These are phyloP conservation scores for Taphrina confusa DNA, from an alignment of 1,139 yeast species.

Conservation along the genomic window DNA sequence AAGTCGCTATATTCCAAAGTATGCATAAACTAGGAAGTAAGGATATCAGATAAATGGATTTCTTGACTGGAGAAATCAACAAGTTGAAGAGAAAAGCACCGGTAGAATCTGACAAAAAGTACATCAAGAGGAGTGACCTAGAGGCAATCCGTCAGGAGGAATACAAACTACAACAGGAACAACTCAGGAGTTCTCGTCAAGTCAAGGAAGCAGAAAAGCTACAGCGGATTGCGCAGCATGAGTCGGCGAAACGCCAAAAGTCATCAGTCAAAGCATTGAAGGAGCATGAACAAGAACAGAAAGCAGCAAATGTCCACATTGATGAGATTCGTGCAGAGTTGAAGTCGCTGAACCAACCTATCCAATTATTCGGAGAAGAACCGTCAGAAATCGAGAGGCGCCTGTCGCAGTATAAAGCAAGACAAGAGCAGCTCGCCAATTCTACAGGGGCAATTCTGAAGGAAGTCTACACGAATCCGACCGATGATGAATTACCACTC, in stretches of 20 bases:
- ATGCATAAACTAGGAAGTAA: too few species aligned
- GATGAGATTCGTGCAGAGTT: constrained; percentile 52
- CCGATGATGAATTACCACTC: constrained; percentile 7
- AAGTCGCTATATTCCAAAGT: too few species aligned
- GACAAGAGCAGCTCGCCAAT: constrained; percentile 14
- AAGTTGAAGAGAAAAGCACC: constrained; percentile 28
- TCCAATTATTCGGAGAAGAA: constrained; percentile 55
- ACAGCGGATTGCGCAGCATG: constrained; percentile 38
- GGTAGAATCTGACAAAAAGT: constrained; percentile 36
- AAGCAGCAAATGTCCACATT: neutral
- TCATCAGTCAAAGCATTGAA: constrained; percentile 22
- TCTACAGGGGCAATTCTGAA: constrained; percentile 3
- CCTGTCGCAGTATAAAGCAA: constrained; percentile 37
- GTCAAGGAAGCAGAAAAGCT: constrained; percentile 39
- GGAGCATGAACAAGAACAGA: constrained; percentile 30
- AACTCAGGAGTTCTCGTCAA: constrained; percentile 41
- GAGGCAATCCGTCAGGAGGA: constrained; percentile 41
- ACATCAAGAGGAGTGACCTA: constrained; percentile 41
- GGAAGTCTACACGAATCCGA: constrained; percentile 9
- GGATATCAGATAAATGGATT: constrained; percentile 32
- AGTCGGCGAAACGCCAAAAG: constrained; percentile 34
- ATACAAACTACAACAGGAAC: constrained; percentile 43
- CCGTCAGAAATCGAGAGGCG: constrained; percentile 41
- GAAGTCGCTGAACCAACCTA: constrained; percentile 50
- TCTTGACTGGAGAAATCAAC: constrained; percentile 36